phyloP scores from a whole-genome alignment of 768 basidiomycete genomes.

The Exsudoporus frostii region DNA sequence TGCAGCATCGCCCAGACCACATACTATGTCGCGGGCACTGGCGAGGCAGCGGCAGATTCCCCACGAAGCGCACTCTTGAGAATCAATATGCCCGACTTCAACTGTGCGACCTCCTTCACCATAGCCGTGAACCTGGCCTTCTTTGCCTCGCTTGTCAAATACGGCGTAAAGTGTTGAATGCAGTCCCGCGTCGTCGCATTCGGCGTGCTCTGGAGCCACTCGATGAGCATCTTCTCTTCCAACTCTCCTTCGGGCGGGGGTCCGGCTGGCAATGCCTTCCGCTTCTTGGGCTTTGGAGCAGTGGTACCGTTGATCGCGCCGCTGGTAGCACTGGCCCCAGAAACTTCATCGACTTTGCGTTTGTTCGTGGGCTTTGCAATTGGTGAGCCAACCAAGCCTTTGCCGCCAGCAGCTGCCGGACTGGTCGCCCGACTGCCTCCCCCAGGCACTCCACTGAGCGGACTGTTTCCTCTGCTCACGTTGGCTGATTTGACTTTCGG shows the following conservation, averaged over 20 bases:
- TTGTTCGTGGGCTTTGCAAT: conserved; percentile 46
- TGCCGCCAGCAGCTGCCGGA: conserved; percentile 23
- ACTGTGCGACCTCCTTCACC: conserved; percentile 73
- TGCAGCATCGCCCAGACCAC: conserved; percentile 10
- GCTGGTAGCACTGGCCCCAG: conserved; percentile 9
- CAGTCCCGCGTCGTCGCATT: conserved; percentile 75
- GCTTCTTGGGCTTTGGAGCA: conserved; percentile 52
- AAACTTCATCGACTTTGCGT: conserved; percentile 53
- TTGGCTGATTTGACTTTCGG: conserved; percentile 52
- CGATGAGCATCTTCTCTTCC: conserved; percentile 62
- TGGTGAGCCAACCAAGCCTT: conserved; percentile 25
- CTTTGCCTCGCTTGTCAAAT: conserved; percentile 64
- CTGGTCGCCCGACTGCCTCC: conserved; percentile 45
- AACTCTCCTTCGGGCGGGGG: conserved; percentile 54
- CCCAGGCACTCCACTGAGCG: conserved; percentile 39
- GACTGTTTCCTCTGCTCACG: conserved; percentile 56
- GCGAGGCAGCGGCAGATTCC: conserved; percentile 25
- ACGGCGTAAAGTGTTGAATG: conserved; percentile 76
- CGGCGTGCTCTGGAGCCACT: conserved; percentile 70
- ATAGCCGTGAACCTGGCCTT: conserved; percentile 74
- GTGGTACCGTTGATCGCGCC: conserved; percentile 19
- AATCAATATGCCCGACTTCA: conserved; percentile 64
- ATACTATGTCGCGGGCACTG: conserved; percentile 24
- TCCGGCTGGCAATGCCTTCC: conserved; percentile 40
- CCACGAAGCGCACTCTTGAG: conserved; percentile 44